phyloP scores from a whole-genome alignment of 2,329 filamentous ascomycete species.

The Nigrospora sphaerica region DNA sequence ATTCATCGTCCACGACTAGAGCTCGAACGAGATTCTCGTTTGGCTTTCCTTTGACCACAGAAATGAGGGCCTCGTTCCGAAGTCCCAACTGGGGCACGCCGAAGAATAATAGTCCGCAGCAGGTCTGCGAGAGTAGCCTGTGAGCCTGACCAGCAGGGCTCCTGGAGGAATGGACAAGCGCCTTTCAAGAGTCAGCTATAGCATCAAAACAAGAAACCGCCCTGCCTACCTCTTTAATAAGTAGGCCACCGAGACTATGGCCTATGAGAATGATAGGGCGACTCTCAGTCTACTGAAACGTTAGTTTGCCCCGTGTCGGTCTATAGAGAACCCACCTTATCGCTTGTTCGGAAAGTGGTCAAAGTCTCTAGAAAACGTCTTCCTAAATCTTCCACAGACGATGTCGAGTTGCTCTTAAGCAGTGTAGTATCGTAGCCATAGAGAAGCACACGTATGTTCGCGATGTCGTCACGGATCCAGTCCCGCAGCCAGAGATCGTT shows the following conservation, averaged over 20 bases:
- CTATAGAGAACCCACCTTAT: slow-evolving; percentile 4
- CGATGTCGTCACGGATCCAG: slow-evolving; percentile 14
- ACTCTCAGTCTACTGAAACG: slow-evolving; percentile 3
- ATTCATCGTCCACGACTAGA: slow-evolving; percentile 11
- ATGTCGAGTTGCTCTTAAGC: slow-evolving; percentile 10
- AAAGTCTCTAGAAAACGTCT: slow-evolving; percentile 7
- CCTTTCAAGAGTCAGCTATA: slow-evolving; percentile 2
- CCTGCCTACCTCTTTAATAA: slow-evolving; percentile 17
- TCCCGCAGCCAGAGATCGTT: slow-evolving; percentile 22
- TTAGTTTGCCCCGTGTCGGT: not conserved
- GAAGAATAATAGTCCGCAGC: slow-evolving; percentile 18
- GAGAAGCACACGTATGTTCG: slow-evolving; percentile 14
- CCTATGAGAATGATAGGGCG: slow-evolving; percentile 16
- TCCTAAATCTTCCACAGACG: slow-evolving; percentile 12
- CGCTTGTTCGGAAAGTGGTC: slow-evolving; percentile 6
- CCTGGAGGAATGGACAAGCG: slow-evolving; percentile 8
- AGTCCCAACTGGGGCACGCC: slow-evolving; percentile 20
- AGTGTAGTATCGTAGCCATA: slow-evolving; percentile 23
- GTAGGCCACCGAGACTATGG: slow-evolving; percentile 17
- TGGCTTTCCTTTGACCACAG: slow-evolving; percentile 13
- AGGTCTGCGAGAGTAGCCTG: slow-evolving; percentile 8
- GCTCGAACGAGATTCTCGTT: slow-evolving; percentile 13
- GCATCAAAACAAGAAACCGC: too few species aligned
- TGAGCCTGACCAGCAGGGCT: not conserved
- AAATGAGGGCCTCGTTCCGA: slow-evolving; percentile 10